Evolutionary conservation across 768 basidiomycete genomes (phyloP).

Genomic region (Leccinum arenicola): DNA sequence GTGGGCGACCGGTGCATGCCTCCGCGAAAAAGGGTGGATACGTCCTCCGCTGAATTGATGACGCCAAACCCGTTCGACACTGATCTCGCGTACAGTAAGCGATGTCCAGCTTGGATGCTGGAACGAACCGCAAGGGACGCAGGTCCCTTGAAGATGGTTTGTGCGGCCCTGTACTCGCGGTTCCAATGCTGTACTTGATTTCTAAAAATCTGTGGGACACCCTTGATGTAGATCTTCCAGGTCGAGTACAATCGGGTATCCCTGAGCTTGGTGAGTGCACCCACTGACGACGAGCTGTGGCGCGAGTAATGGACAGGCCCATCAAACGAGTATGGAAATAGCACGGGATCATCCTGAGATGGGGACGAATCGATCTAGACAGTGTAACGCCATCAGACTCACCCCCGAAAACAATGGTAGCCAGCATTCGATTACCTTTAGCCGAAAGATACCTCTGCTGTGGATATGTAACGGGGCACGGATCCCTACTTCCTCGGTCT

Average conservation of each 20-base stretch:
- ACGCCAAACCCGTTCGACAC: slow-evolving; percentile 61
- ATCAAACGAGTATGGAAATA: slow-evolving; percentile 62
- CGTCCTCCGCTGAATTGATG: slow-evolving; percentile 47
- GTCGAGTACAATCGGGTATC: slow-evolving; percentile 69
- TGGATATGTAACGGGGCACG: slow-evolving; percentile 49
- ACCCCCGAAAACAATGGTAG: neutral
- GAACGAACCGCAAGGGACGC: slow-evolving; percentile 61
- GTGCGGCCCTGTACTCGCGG: slow-evolving; percentile 61
- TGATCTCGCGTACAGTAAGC: slow-evolving; percentile 69
- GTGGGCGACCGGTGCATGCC: slow-evolving; percentile 23
- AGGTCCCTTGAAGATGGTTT: slow-evolving; percentile 65
- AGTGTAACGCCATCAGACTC: slow-evolving; percentile 2
- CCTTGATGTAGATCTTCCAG: slow-evolving; percentile 71
- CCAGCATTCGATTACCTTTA: slow-evolving; percentile 45
- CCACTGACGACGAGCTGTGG: slow-evolving; percentile 70
- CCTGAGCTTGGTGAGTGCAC: slow-evolving; percentile 58
- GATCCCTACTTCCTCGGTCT: slow-evolving; percentile 65
- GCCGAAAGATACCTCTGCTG: slow-evolving; percentile 61
- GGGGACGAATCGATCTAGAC: slow-evolving; percentile 55
- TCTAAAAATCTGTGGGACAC: slow-evolving; percentile 56
- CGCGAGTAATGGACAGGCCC: slow-evolving; percentile 71
- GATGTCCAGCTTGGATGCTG: slow-evolving; percentile 69
- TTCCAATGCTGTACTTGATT: slow-evolving; percentile 68
- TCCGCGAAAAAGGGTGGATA: slow-evolving; percentile 51
- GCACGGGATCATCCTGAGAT: slow-evolving; percentile 38